Evolutionary conservation across 768 basidiomycete genomes (phyloP).

Genomic region (Terana coerulea): DNA sequence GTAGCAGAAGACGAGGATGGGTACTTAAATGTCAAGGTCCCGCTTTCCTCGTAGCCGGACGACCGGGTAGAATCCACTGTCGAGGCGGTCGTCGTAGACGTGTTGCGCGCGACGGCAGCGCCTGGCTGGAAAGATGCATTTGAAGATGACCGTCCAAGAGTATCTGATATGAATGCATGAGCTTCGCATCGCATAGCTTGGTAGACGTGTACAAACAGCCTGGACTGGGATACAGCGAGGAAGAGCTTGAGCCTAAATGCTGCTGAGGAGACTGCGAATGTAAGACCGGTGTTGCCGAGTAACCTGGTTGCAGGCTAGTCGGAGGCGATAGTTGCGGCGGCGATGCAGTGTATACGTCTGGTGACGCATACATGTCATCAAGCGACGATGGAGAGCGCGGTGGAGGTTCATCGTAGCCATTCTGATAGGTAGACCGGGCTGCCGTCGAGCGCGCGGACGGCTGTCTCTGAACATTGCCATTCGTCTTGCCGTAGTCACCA

Average conservation of each 20-base stretch:
- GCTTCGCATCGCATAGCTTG: neutral
- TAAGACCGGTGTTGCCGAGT: neutral
- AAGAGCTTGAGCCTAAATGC: neutral
- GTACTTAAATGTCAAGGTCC: conserved; percentile 5
- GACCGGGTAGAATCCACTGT: conserved; percentile 16
- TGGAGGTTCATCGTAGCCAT: conserved; percentile 18
- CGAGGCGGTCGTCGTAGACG: conserved; percentile 8
- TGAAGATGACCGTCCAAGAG: conserved; percentile 7
- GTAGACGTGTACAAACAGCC: conserved; percentile 1
- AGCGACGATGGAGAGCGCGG: conserved; percentile 18
- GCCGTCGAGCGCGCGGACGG: conserved; percentile 23
- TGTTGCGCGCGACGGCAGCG: conserved; percentile 6
- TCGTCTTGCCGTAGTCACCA: conserved; percentile 1
- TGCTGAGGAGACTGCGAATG: conserved; percentile 1
- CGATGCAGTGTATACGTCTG: conserved; percentile 6
- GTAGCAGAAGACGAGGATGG: conserved; percentile 20
- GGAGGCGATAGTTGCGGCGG: neutral
- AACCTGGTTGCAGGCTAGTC: conserved; percentile 2
- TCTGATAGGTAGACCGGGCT: conserved; percentile 9
- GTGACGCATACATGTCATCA: conserved; percentile 20
- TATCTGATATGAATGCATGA: conserved; percentile 1
- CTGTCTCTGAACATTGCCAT: conserved; percentile 12
- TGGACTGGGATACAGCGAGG: conserved; percentile 9
- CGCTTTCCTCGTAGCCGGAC: conserved; percentile 13
- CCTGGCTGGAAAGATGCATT: conserved; percentile 2